Evolutionary conservation across 768 basidiomycete species (phyloP), one percentile per base, ranked within the genome.

Genomic region (Lanmaoa rubissima): DNA sequence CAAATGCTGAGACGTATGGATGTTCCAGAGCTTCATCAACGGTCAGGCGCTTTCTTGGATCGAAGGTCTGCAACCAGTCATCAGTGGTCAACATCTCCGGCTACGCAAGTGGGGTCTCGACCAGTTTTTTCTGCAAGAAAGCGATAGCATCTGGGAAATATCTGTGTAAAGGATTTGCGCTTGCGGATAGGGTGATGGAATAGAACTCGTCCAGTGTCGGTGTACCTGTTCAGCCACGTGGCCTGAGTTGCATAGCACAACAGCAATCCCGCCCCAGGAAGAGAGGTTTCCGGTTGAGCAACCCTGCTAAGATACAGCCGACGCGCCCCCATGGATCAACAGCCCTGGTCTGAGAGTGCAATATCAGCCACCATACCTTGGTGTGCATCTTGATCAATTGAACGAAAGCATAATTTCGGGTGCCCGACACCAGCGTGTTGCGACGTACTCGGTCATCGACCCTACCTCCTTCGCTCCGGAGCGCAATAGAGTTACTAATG

Each of bases 371-470:
- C 28, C 59, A 19, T 60, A 84, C 86, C 78, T 87, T 87, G 54
- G 86, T 87, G 69, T 88, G 88, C 85, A 88, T 88, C 76, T 92
- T 92, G 83, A 94, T n/a, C n/a, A n/a, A n/a, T n/a, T n/a, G n/a
- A n/a, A 94, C 4, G 88, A 91, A 50, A 94, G 78, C 93, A 96
- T 96, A 68, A 95, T 93, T 72, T 96, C 94, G 0, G 92, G 92
- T 0, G 94, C 93, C 47, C 92, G 84, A 70, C 94, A 96, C 93
- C 92, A 95, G 52, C 93, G 76, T 51, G 94, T 95, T 2, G 93
- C 92, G 51, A 96, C 93, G 65, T 92, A 92, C 74, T 90, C 88
- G 24, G 86, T 87, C 87, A 88, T 87, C 57, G 86, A 68, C 3
- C 86, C 86, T 24, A 78, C 76, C 64, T 88, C 87, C 69, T 85